phyloP scores from a whole-genome alignment of 163 green algal species.

The Chlorella variabilis region DNA sequence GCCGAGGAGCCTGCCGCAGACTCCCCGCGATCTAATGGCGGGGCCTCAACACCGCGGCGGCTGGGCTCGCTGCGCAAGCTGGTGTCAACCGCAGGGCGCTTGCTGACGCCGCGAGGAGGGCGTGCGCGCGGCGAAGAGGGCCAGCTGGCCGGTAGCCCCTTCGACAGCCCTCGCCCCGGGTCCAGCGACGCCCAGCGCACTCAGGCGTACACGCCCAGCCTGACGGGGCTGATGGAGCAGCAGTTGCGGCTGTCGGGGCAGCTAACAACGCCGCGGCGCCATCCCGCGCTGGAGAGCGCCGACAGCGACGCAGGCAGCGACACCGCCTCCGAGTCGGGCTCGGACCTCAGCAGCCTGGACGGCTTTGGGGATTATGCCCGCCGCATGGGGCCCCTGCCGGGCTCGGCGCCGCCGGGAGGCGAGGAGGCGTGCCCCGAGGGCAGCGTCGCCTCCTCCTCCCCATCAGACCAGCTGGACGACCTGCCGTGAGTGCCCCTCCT shows the following conservation, averaged over 20 bases:
- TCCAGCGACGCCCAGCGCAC: slow-evolving; percentile 14
- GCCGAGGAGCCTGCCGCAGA: neutral
- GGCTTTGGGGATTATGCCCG: slow-evolving; percentile 20
- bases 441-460: neutral
- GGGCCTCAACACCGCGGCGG: neutral
- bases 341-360: slow-evolving; percentile 21
- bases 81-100: neutral
- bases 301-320: slow-evolving; percentile 4
- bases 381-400: neutral
- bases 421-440: neutral
- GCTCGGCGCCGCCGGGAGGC: neutral
- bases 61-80: neutral
- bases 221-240: neutral
- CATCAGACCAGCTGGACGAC: neutral
- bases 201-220: neutral
- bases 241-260: slow-evolving; percentile 9
- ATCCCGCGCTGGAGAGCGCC: neutral
- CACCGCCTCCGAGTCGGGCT: slow-evolving; percentile 14
- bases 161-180: neutral
- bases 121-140: neutral
- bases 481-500: slow-evolving; percentile 22
- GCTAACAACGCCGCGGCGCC: neutral
- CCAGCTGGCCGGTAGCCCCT: neutral
- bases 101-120: neutral
- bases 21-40: neutral